Evolutionary conservation across 2,329 filamentous ascomycete species (phyloP), one percentile per base, ranked within the genome.

Genomic region (Lasiodiplodia gonubiensis): DNA sequence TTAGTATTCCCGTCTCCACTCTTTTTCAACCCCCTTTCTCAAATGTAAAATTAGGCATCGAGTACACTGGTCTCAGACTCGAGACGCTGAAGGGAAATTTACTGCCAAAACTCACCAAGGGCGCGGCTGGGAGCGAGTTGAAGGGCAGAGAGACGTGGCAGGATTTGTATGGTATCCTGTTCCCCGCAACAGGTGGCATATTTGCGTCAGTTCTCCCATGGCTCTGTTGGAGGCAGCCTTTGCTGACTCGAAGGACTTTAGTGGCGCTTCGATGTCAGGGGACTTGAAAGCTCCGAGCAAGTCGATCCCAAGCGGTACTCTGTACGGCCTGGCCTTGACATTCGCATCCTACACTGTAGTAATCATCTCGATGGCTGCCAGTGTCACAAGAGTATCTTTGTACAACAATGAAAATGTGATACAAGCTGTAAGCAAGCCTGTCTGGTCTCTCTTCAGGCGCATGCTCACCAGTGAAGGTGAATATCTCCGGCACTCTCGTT

Each of bases 181-280:
- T 95, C 72, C 92, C 92, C 42, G 88, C 88, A 2, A 90, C 88
- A 2, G 86, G 87, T 5, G 83, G 81, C 4, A 88, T 87, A 30
- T 86, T 88, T 72, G 85, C 86, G 81, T 84, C 76, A 71, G 81
- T 80, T 6, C 42, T 5, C 35, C 39, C 7, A 12, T 10, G 6
- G 6, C 3, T 30, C 4, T n/a, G 4, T 7, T 30, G 11, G 30
- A 60, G 21, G 10, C 21, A 10, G 11, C 18, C 4, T 46, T 23
- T 61, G n/a, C 46, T 65, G 14, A 66, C 65, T 57, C 48, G 51
- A 57, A 21, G 8, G 86, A 87, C 76, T 57, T 48, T 60, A 85
- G 83, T 54, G 93, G 93, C 21, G 93, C 93, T 7, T 94, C 92
- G 72, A 96, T 97, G 93, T 96, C 92, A 8, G 93, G 93, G 21